Percentiles rank a stretch among this genome's conserved stretches.
These are phyloP conservation scores for Trichophyton verrucosum DNA, from an alignment of 2,329 filamentous ascomycete genomes.

Conservation along the genomic window DNA sequence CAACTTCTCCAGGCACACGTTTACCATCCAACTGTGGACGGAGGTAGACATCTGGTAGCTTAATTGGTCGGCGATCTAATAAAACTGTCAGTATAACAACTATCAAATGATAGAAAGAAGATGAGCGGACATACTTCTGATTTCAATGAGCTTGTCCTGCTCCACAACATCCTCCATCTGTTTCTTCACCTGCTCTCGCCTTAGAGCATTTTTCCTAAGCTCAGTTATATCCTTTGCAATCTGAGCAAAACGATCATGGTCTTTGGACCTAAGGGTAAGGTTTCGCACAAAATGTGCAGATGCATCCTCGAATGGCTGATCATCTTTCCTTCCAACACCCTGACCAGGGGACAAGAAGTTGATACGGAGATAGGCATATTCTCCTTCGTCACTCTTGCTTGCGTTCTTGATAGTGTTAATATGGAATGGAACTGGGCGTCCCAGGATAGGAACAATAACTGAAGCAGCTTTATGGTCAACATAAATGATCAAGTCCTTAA, in stretches of 20 bases:
- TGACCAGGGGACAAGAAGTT: constrained; percentile 96
- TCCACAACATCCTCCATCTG: constrained; percentile 99
- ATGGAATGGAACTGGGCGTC: constrained; percentile 91
- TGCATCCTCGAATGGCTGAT: constrained; percentile 94
- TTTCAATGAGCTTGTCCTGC: constrained; percentile 92
- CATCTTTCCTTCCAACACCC: constrained; percentile 91
- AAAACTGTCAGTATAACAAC: constrained; percentile 29
- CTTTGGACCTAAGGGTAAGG: constrained; percentile 83
- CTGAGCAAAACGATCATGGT: constrained; percentile 76
- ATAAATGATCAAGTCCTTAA: constrained; percentile 76
- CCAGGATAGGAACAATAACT: constrained; percentile 91
- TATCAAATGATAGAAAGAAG: background rate
- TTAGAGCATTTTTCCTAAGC: constrained; percentile 82
- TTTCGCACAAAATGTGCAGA: constrained; percentile 92
- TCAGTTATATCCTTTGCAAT: constrained; percentile 90
- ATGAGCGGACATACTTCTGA: constrained; percentile 56
- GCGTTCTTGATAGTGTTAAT: constrained; percentile 98
- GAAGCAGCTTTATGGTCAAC: constrained; percentile 85
- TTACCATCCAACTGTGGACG: constrained; percentile 93
- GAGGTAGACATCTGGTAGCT: constrained; percentile 89
- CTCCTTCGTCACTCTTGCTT: constrained; percentile 91
- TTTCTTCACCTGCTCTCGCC: constrained; percentile 97
- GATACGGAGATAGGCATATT: constrained; percentile 86
- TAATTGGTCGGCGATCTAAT: constrained; percentile 71
- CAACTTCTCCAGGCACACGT: constrained; percentile 85